Base-by-base conservation (phyloP, 768 basidiomycete genomes). In the Dacryopinax spathularia region DNA sequence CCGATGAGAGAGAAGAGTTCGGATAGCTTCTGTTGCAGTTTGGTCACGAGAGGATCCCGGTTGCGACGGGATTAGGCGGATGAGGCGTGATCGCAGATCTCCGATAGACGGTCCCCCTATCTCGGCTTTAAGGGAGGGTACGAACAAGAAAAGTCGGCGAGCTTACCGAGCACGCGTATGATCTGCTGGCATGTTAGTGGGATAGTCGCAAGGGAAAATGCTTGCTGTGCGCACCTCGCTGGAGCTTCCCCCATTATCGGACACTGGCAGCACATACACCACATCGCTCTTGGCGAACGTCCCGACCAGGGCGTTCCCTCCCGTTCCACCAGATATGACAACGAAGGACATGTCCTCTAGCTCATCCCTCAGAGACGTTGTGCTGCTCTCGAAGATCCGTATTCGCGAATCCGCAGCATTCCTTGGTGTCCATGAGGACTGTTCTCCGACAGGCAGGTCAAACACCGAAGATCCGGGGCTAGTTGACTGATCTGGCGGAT, bases 161-260 rank as follows among this genome's bases (percentile, higher is more conserved):
- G 61, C 69, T 25, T 34, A 61, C 76, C 76, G n/a, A 97, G 79
- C 25, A 93, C 91, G 60, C 93, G 84, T 61, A 93, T 89, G 61
- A 95, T 95, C 77, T 68, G 33, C 35, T 20, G 20, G 33, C 61
- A 39, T 27, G 34, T 31, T n/a, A n/a, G 2, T 39, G 25, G 13
- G 22, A 34, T 3, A 35, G 15, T 15, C 33, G 1, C 25, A 2
- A 34, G 29, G 3, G 25, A 33, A 33, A 16, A 48, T 5, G 59
- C 15, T 25, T 9, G 63, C 63, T 61, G 25, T 27, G 64, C 63
- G 36, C 25, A 67, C 65, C 61, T 96, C 93, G 67, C 89, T 89
- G 1, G 92, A 95, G 2, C 90, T 92, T 43, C 94, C 94, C 1
- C 94, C 94, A 72, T 97, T 92, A 71, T 97, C 94, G 5, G 91